Base-by-base conservation (phyloP, 2,329 filamentous ascomycete species). In the Hysterium pulicare region DNA sequence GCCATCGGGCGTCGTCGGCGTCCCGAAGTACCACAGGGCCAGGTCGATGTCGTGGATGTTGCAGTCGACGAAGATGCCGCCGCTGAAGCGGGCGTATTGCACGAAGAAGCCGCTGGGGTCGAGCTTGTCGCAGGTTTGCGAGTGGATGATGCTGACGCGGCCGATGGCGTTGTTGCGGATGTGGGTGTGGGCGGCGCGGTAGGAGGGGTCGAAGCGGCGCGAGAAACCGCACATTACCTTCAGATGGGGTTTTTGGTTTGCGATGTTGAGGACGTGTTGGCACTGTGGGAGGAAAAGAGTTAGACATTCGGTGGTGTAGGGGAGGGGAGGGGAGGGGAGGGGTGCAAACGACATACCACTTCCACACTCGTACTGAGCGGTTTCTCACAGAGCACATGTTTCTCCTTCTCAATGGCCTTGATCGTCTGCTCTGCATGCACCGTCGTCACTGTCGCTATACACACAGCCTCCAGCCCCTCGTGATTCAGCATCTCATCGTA, bases 11-110 rank as follows among this genome's bases (percentile, higher is more conserved):
- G 70, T 61, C 31, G 67, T 70, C 35, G 77, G 71, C 35, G 75
- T 64, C 8, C 77, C 78, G 55, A 83, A 81, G 68, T 78, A 83
- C 79, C 80, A 84, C 2, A 83, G 68, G 0, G 79, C 72, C 2
- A 84, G 72, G 48, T 83, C 81, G 51, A 86, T 86, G 53, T 86
- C 83, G 68, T 86, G 83, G 55, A 86, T 80, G 39, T 78, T 80
- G 67, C 79, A 83, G 69, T 86, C 83, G 44, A 86, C 83, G 53
- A 86, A 86, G 58, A 86, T 84, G 17, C 82, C 82, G 24, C 83
- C 83, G 2, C 71, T 77, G 65, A 78, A 82, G 52, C 81, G 71
- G 10, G 83, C 80, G 63, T 86, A 86, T 17, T 75, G 71, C 41
- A 86, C 81, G 60, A 85, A 86, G 72, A 84, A 86, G 34, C 82